Evolutionary conservation across 148 eudicot species (phyloP).

Genomic region (Suaeda aralocaspica): DNA sequence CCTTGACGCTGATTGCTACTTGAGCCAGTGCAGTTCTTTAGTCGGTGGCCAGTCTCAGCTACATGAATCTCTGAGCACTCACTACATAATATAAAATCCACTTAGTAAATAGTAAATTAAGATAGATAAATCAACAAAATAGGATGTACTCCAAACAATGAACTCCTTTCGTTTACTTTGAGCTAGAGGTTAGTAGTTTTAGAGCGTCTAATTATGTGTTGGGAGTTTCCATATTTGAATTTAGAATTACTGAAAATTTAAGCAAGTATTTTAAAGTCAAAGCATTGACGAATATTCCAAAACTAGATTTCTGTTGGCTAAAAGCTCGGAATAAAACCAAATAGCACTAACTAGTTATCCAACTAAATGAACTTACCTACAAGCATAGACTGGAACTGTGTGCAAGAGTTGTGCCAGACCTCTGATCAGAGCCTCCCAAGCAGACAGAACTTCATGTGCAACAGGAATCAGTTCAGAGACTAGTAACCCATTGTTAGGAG

Average conservation of each 20-base stretch:
- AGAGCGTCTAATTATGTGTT: background rate
- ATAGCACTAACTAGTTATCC: background rate
- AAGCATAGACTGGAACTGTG: slow-evolving; percentile 75
- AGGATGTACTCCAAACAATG: background rate
- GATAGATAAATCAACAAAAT: background rate
- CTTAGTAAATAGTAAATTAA: background rate
- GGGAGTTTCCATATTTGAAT: background rate
- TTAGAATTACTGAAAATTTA: background rate
- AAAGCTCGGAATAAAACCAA: background rate
- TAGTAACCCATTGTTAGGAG: slow-evolving; percentile 82
- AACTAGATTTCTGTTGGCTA: background rate
- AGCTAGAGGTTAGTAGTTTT: background rate
- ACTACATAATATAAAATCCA: slow-evolving; percentile 28
- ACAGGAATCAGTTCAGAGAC: slow-evolving; percentile 74
- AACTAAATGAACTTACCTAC: slow-evolving; percentile 51
- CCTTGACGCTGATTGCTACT: slow-evolving; percentile 58
- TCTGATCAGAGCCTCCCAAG: slow-evolving; percentile 76
- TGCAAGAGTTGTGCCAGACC: slow-evolving; percentile 91
- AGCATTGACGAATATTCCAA: background rate
- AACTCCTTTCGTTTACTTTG: background rate
- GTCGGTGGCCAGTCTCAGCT: slow-evolving; percentile 58
- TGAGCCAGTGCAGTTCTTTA: slow-evolving; percentile 69
- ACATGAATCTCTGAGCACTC: slow-evolving; percentile 84
- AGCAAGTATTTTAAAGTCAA: background rate
- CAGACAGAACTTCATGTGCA: slow-evolving; percentile 76